Percentiles rank a stretch among this genome's conserved stretches.
phyloP scores from a whole-genome alignment of 1,284 basidiomycete species.

The Ceratobasidium papillatum region DNA sequence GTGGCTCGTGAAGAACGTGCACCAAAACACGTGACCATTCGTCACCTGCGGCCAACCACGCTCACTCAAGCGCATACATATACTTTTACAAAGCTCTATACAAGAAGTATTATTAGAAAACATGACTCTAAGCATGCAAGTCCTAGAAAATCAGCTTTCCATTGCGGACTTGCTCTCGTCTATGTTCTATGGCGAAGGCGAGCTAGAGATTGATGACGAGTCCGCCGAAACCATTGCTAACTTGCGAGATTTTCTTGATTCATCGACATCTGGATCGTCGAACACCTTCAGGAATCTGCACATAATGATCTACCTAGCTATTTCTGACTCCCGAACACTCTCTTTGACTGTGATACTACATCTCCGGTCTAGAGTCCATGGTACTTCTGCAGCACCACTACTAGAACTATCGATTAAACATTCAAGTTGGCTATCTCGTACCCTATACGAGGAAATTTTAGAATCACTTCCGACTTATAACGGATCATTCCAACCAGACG shows the following conservation, averaged over 20 bases:
- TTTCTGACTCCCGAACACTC: background rate
- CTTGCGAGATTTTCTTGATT: slow-evolving; percentile 16
- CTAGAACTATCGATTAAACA: slow-evolving; percentile 37
- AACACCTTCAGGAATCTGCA: slow-evolving; percentile 6
- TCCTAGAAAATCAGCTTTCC: slow-evolving; percentile 14
- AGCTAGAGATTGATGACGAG: slow-evolving; percentile 34
- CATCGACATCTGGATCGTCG: background rate
- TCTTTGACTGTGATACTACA: background rate
- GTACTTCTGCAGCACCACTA: background rate
- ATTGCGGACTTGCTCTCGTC: slow-evolving; percentile 25
- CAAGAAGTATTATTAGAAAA: too few relatives aligned
- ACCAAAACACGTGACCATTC: background rate
- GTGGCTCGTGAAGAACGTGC: background rate
- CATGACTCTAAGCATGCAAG: background rate
- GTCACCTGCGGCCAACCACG: background rate
- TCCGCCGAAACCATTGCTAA: background rate
- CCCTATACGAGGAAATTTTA: slow-evolving; percentile 29
- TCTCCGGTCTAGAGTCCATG: background rate
- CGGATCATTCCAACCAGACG: slow-evolving; percentile 7
- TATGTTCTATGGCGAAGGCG: slow-evolving; percentile 34
- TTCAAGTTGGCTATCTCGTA: slow-evolving; percentile 37
- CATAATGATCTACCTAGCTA: slow-evolving; percentile 3
- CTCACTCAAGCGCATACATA: background rate
- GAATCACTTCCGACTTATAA: slow-evolving; percentile 5
- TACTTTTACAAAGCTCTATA: background rate